Evolutionary conservation across 2,329 filamentous ascomycete genomes (phyloP).

Genomic region (Verticillium tricorpus): DNA sequence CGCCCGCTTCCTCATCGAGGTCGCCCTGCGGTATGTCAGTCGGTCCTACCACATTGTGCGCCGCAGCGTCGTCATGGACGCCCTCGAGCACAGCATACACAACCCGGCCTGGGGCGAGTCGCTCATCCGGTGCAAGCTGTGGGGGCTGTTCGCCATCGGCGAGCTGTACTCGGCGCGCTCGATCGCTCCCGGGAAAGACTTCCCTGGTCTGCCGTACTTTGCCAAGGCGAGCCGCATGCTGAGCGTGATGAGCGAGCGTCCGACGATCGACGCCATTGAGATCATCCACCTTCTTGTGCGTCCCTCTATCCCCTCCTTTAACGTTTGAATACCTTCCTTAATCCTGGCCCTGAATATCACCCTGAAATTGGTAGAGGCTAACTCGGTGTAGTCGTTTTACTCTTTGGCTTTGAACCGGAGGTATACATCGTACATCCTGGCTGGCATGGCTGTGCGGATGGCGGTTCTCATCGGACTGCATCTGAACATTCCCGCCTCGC

Average conservation of each 20-base stretch:
- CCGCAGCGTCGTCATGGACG: slow-evolving; percentile 28
- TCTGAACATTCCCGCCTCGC: slow-evolving; percentile 29
- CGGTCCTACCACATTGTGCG: slow-evolving; percentile 37
- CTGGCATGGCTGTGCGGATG: slow-evolving; percentile 38
- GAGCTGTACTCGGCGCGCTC: slow-evolving; percentile 39
- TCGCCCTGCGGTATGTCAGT: slow-evolving; percentile 34
- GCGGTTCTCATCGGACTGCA: slow-evolving; percentile 40
- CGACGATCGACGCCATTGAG: slow-evolving; percentile 37
- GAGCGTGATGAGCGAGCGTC: slow-evolving; percentile 34
- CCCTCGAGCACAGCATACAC: slow-evolving; percentile 31
- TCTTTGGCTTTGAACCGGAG: slow-evolving; percentile 38
- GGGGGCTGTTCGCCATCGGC: slow-evolving; percentile 39
- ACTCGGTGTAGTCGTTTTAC: slow-evolving; percentile 32
- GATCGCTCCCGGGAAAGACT: slow-evolving; percentile 23
- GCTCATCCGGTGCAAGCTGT: slow-evolving; percentile 33
- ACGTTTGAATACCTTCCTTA: no score
- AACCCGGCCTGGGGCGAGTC: slow-evolving; percentile 26
- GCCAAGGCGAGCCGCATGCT: slow-evolving; percentile 32
- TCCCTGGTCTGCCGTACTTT: slow-evolving; percentile 40
- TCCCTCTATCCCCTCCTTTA: background rate
- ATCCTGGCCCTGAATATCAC: background rate
- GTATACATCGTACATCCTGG: slow-evolving; percentile 36
- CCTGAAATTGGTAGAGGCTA: background rate
- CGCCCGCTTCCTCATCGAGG: slow-evolving; percentile 31
- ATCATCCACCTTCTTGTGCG: slow-evolving; percentile 37